Evolutionary conservation across 768 basidiomycete genomes (phyloP), one percentile per base, ranked within the genome.

Genomic region (Hygrocybe coccinea): DNA sequence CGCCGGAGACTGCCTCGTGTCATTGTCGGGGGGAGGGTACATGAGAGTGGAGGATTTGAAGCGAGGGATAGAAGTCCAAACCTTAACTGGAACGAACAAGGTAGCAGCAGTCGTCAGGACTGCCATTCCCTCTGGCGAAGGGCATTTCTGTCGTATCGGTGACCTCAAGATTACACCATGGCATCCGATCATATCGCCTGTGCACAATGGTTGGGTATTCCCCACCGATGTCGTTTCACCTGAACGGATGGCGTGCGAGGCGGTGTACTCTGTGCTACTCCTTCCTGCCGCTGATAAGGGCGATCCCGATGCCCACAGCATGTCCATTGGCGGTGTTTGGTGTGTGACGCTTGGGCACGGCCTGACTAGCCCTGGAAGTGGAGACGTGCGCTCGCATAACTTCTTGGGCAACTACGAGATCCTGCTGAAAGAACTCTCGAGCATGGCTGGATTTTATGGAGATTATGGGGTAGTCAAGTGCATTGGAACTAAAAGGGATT

Each of bases 341-440:
- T 56, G 55, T 33, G 55, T 56, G 12, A 50, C 55, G 12, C 38
- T 56, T 19, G 55, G 55, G 39, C 55, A 56, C 49, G 55, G 55
- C 7, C 22, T 56, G 44, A 56, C 48, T 12, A 22, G 12, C 22
- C 21, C 47, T 21, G 36, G 48, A 21, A 19, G n/a, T 41, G 34
- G 21, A 22, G 55, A 56, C 33, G 50, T 56, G 14, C 55, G 55
- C 5, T 17, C 48, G 25, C 55, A 56, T 25, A n/a, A 11, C 14
- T 56, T 56, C 49, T 33, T 56, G 47, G 55, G 55, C 19, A 22
- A 56, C 22, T 51, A 56, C 25, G 38, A 43, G 50, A 41, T 12
- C 8, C 37, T 56, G 3, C 3, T 51, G 55, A 50, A 22, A 35
- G 49, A 43, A 5, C 22, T 56, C 15, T 36, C 55, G 5, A 10